Percentiles rank a stretch among this genome's conserved stretches.
phyloP scores from a whole-genome alignment of 2,329 filamentous ascomycete species.

The Fusarium decemcellulare region DNA sequence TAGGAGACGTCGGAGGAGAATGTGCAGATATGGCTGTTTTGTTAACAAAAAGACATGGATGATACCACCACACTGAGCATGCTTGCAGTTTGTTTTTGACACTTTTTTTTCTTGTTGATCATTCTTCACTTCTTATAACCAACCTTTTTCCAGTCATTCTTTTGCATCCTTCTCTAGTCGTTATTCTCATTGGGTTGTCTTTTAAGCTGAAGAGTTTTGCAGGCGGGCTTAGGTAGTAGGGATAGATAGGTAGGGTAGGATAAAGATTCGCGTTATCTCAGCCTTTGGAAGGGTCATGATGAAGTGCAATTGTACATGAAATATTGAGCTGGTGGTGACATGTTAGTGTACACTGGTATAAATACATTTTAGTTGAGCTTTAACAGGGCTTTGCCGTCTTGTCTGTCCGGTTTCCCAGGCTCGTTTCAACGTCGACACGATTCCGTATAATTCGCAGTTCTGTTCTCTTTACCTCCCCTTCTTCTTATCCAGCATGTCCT shows the following conservation, averaged over 20 bases:
- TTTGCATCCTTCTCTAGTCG: slow-evolving; percentile 39
- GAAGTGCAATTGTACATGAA: slow-evolving; percentile 17
- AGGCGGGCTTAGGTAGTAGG: slow-evolving; percentile 35
- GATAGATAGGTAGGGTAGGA: slow-evolving; percentile 47
- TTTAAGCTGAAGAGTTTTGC: slow-evolving; percentile 31
- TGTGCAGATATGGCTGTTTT: slow-evolving; percentile 49
- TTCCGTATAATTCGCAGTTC: not conserved
- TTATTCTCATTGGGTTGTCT: slow-evolving; percentile 34
- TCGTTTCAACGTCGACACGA: not conserved
- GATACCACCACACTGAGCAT: slow-evolving; percentile 60
- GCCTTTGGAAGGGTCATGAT: slow-evolving; percentile 15
- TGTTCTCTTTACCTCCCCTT: slow-evolving; percentile 42
- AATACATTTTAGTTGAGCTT: slow-evolving; percentile 22
- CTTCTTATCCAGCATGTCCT: slow-evolving; percentile 57
- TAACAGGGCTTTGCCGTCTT: not conserved
- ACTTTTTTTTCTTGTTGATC: slow-evolving; percentile 25
- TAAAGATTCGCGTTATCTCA: slow-evolving; percentile 41
- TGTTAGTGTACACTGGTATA: slow-evolving; percentile 38
- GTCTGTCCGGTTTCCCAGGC: not conserved
- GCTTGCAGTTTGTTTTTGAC: slow-evolving; percentile 48
- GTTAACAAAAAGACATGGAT: slow-evolving; percentile 53
- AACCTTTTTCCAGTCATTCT: slow-evolving; percentile 33
- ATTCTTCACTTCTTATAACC: slow-evolving; percentile 34
- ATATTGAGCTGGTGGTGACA: slow-evolving; percentile 33
- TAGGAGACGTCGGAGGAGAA: slow-evolving; percentile 20